Conservation (phyloP, 495 filamentous ascomycete genomes). For the Haplographium delicatum region DNA sequence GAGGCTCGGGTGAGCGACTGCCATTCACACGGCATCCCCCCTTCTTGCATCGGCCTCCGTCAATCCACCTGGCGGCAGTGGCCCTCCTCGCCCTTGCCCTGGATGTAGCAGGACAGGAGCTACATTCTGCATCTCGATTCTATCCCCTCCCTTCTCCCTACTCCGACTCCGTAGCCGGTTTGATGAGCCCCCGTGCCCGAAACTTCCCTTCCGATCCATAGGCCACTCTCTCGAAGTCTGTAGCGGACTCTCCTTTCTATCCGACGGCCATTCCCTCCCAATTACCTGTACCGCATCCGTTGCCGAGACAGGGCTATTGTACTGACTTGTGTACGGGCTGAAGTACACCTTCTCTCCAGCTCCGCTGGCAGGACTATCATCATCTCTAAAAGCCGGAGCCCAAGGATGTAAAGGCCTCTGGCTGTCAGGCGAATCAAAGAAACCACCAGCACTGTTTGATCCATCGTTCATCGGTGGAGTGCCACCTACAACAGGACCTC, state of each 20-base stretch:
- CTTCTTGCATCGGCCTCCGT: constrained; percentile 8
- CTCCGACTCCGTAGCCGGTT: constrained; percentile 1
- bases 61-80: not conserved
- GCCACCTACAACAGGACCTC: not conserved
- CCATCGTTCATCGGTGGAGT: not conserved
- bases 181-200: not conserved
- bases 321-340: constrained; percentile 23
- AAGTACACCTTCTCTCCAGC: constrained; percentile 20
- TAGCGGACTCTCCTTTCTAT: not conserved
- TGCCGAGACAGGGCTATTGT: constrained; percentile 18
- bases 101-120: constrained; percentile 20
- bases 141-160: constrained; percentile 9
- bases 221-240: constrained; percentile 3
- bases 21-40: constrained; percentile 8
- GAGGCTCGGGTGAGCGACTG: not conserved
- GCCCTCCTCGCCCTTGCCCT: constrained; percentile 8
- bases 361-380: constrained; percentile 13
- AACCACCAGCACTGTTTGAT: constrained; percentile 1
- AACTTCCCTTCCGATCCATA: constrained; percentile 9
- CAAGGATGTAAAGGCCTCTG: constrained; percentile 13
- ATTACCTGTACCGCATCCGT: constrained; percentile 5
- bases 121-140: constrained; percentile 20
- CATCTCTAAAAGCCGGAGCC: not conserved
- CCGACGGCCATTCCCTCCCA: constrained; percentile 14
- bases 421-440: constrained; percentile 25